These are phyloP conservation scores for Mortierella claussenii DNA, from an alignment of 192 early-diverging fungal species.

Conservation along the genomic window DNA sequence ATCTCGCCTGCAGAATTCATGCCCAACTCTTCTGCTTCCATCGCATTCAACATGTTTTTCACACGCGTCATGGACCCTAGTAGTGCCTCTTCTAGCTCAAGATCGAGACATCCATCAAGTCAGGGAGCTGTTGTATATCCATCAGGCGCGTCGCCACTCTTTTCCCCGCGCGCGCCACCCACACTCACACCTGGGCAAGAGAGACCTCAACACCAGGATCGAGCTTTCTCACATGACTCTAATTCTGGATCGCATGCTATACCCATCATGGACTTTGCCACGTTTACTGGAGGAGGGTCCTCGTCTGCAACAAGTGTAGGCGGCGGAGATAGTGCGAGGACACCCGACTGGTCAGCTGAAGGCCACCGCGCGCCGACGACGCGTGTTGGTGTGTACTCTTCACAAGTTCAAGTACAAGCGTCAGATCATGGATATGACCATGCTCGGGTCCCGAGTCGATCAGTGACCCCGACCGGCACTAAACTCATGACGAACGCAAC, in stretches of 20 bases:
- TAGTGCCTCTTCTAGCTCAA: not conserved
- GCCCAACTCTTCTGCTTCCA: constrained; percentile 33
- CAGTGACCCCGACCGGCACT: constrained; percentile 19
- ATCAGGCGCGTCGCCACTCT: not conserved
- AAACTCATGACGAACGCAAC: not conserved
- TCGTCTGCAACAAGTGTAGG: not conserved
- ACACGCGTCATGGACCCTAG: constrained; percentile 24
- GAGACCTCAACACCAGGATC: not conserved
- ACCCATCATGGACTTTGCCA: constrained; percentile 46
- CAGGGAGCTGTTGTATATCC: not conserved
- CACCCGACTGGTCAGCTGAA: not conserved
- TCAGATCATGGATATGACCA: too few relatives aligned
- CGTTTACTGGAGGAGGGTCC: constrained; percentile 48
- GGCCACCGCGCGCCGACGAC: not conserved
- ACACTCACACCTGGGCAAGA: constrained; percentile 3
- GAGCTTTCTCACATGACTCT: not conserved
- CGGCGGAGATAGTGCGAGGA: not conserved
- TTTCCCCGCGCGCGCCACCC: constrained; percentile 7
- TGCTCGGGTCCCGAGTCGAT: not conserved
- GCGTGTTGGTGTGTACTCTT: too few relatives aligned
- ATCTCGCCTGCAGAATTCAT: constrained; percentile 35
- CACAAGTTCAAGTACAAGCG: too few relatives aligned
- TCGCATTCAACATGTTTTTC: constrained; percentile 50
- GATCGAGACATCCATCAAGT: constrained; percentile 3
- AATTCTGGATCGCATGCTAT: constrained; percentile 9